Evolutionary conservation across 192 early-diverging fungal species (phyloP).

Genomic region (Linnemannia schmuckeri): DNA sequence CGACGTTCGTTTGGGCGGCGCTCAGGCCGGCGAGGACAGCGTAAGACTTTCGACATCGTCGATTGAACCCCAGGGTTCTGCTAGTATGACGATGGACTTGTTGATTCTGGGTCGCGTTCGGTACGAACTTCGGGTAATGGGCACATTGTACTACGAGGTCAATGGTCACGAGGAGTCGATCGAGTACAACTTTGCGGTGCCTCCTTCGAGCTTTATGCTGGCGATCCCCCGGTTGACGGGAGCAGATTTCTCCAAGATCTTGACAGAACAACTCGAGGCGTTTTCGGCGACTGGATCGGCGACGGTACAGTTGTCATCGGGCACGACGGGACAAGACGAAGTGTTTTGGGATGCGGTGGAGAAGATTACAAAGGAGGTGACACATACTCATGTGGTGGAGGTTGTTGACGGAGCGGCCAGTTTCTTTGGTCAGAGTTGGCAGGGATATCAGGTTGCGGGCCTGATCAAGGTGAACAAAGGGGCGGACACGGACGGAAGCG

Average conservation of each 20-base stretch:
- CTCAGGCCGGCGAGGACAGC: slow-evolving; percentile 36
- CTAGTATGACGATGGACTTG: slow-evolving; percentile 16
- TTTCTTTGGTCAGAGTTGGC: slow-evolving; percentile 69
- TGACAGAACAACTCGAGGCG: slow-evolving; percentile 58
- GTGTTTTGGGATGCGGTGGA: slow-evolving; percentile 63
- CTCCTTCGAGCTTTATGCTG: slow-evolving; percentile 64
- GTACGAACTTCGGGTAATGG: slow-evolving; percentile 52
- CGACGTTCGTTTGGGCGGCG: slow-evolving; percentile 44
- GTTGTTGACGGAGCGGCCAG: slow-evolving; percentile 69
- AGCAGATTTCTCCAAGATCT: slow-evolving; percentile 59
- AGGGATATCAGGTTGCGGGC: slow-evolving; percentile 68
- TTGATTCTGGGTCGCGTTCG: slow-evolving; percentile 50
- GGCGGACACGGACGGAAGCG: background rate
- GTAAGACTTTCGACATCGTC: slow-evolving; percentile 14
- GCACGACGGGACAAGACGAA: slow-evolving; percentile 49
- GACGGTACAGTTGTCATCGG: slow-evolving; percentile 40
- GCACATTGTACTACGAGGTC: slow-evolving; percentile 33
- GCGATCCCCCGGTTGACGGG: slow-evolving; percentile 59
- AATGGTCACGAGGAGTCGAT: slow-evolving; percentile 34
- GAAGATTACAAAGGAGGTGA: slow-evolving; percentile 56
- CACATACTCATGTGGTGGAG: slow-evolving; percentile 69
- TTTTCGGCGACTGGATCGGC: slow-evolving; percentile 64
- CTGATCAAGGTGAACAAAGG: slow-evolving; percentile 62
- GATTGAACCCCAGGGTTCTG: slow-evolving; percentile 45
- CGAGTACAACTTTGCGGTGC: slow-evolving; percentile 59